Conservation (phyloP, 331 rosid genomes). For the Acacia concinna region DNA sequence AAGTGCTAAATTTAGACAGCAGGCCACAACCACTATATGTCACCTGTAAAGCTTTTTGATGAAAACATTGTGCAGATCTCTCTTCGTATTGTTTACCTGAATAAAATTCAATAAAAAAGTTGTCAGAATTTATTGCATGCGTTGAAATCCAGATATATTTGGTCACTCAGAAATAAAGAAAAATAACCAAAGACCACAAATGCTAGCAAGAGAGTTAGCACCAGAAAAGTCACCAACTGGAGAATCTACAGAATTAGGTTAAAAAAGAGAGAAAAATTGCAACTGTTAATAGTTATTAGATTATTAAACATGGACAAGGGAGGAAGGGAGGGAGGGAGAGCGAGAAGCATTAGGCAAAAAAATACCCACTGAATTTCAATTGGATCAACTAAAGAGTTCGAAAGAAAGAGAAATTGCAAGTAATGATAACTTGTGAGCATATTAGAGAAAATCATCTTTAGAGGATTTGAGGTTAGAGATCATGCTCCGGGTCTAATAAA, state of each 20-base stretch:
- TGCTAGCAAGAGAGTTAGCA: not conserved
- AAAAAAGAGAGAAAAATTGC: slow-evolving; percentile 15
- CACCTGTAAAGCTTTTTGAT: slow-evolving; percentile 93
- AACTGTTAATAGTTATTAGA: not conserved
- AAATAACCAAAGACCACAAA: slow-evolving; percentile 5
- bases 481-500: slow-evolving; percentile 5
- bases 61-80: slow-evolving; percentile 92
- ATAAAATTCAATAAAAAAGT: slow-evolving; percentile 28
- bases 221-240: not conserved
- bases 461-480: not conserved
- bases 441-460: slow-evolving; percentile 14
- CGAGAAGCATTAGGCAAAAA: not conserved
- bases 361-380: slow-evolving; percentile 1
- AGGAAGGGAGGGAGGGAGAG: not conserved
- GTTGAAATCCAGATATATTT: slow-evolving; percentile 4
- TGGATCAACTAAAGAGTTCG: not conserved
- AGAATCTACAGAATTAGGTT: not conserved
- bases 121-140: slow-evolving; percentile 12
- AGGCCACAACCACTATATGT: slow-evolving; percentile 22
- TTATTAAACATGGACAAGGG: not conserved
- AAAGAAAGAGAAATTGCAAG: not conserved
- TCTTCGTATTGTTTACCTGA: slow-evolving; percentile 88
- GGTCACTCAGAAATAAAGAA: slow-evolving; percentile 22
- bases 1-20: not conserved
- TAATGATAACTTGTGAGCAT: not conserved